These are phyloP conservation scores for Prosopis cineraria DNA, from an alignment of 306 rosid genomes.

Conservation along the genomic window DNA sequence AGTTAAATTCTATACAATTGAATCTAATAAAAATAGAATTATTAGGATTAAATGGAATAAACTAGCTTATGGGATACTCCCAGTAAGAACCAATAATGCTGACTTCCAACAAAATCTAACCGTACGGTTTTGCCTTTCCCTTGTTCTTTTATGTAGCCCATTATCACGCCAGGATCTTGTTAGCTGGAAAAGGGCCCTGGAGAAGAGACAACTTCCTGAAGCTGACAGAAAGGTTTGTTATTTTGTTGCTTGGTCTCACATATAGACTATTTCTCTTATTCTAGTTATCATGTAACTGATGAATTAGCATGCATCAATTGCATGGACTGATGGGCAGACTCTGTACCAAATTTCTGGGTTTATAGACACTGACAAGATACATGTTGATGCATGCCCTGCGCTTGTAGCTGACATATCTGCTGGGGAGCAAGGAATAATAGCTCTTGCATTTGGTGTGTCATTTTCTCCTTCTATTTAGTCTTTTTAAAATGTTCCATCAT, in stretches of 20 bases:
- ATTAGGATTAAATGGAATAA: too few species aligned
- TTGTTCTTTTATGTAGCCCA: constrained; percentile 59
- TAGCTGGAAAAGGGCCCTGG: constrained; percentile 96
- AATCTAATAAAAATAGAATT: too few species aligned
- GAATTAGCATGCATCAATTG: constrained; percentile 32
- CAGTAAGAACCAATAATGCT: too few species aligned
- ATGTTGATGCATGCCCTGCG: constrained; percentile 97
- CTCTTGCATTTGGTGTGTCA: constrained; percentile 89
- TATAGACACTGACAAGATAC: constrained; percentile 86
- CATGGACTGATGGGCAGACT: constrained; percentile 56
- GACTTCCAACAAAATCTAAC: too few species aligned
- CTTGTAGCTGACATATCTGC: constrained; percentile 87
- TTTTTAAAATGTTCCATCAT: background rate
- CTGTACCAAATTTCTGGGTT: constrained; percentile 85
- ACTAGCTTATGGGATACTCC: too few species aligned
- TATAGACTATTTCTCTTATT: constrained; percentile 33
- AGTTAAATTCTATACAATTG: too few species aligned
- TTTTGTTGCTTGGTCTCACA: constrained; percentile 37
- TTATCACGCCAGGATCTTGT: constrained; percentile 98
- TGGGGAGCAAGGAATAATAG: constrained; percentile 92
- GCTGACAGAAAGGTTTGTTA: constrained; percentile 82
- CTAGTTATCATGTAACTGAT: constrained; percentile 33
- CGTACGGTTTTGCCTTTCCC: constrained; percentile 29
- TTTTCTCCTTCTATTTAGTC: constrained; percentile 17
- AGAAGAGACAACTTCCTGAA: constrained; percentile 87